Evolutionary conservation across 2,329 filamentous ascomycete species (phyloP), one percentile per base, ranked within the genome.

Genomic region (Curvularia spicifera): DNA sequence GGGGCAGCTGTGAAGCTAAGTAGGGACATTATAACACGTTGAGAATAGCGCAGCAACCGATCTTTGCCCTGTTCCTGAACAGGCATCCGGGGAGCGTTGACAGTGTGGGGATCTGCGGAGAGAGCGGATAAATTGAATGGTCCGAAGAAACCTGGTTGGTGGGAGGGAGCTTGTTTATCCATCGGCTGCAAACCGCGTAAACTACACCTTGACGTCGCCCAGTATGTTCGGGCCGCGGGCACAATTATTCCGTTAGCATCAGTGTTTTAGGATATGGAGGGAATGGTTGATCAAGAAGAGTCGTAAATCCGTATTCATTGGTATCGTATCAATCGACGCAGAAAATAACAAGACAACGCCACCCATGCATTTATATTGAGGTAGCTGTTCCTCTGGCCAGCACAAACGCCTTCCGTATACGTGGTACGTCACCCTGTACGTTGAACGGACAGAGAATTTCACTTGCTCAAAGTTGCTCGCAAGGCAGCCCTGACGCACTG

Each of bases 111-210:
- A 64, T 68, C 53, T 51, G 59, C 52, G 59, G 61, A 69, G 62
- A 66, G 66, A 55, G 61, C 71, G 72, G 72, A 62, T 74, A 76
- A 74, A 74, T 72, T 65, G 64, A 53, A 55, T 44, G 58, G 58
- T 58, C 18, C 53, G n/a, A 54, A 37, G 49, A 61, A 61, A 65
- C 63, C 64, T 70, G 69, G 71, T 68, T 71, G 67, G 65, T 70
- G 68, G 66, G 63, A 29, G 40, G 26, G 29, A 42, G n/a, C 15
- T 22, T 54, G 43, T 63, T 63, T 65, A 65, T 48, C 62, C 62
- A 71, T 58, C 61, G 66, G 63, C 46, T 57, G 29, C 42, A 44
- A 42, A 57, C 54, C 56, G 58, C 24, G 57, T 62, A 64, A 63
- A 60, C 22, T 57, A 47, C 37, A 24, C 35, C 22, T 46, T 51